Evolutionary conservation across 441 rosid species (phyloP).

Genomic region (Macaranga tanarius): DNA sequence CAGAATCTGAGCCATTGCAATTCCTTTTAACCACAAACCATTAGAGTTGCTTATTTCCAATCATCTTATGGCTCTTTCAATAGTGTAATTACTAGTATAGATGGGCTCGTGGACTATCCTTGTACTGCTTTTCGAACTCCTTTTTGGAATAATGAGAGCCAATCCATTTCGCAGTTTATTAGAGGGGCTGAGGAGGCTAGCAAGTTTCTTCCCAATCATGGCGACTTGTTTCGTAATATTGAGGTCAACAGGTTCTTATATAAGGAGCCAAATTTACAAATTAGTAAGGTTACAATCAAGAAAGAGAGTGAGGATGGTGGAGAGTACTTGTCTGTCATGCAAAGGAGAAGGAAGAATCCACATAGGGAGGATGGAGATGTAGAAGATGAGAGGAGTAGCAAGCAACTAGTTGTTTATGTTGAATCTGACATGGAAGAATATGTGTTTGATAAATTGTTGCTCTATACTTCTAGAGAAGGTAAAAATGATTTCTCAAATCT

Average conservation of each 20-base stretch:
- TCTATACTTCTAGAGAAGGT: constrained; percentile 33
- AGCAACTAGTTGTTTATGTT: constrained; percentile 37
- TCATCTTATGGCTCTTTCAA: constrained; percentile 46
- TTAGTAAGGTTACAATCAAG: constrained; percentile 22
- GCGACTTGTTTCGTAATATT: constrained; percentile 38
- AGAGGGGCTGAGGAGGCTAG: constrained; percentile 80
- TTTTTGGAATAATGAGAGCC: constrained; percentile 45
- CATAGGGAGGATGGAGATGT: constrained; percentile 35
- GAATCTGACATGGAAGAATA: constrained; percentile 43
- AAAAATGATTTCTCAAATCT: constrained; percentile 23
- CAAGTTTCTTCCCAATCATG: constrained; percentile 64
- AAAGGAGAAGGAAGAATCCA: constrained; percentile 39
- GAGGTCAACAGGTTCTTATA: constrained; percentile 22
- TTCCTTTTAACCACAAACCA: constrained; percentile 29
- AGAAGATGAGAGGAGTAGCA: constrained; percentile 47
- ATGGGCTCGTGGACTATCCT: constrained; percentile 50
- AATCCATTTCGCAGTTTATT: constrained; percentile 55
- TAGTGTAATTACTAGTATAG: constrained; percentile 35
- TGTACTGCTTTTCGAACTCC: constrained; percentile 34
- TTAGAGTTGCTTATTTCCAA: constrained; percentile 35
- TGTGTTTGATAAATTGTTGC: constrained; percentile 50
- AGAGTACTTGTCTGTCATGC: constrained; percentile 16
- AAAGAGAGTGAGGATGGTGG: constrained; percentile 28
- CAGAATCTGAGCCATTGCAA: constrained; percentile 32
- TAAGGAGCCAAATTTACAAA: constrained; percentile 28